Percentiles rank a stretch among this genome's conserved stretches.
These are phyloP conservation scores for Barnettozyma salicaria DNA, from an alignment of 805 yeast species.

Conservation along the genomic window DNA sequence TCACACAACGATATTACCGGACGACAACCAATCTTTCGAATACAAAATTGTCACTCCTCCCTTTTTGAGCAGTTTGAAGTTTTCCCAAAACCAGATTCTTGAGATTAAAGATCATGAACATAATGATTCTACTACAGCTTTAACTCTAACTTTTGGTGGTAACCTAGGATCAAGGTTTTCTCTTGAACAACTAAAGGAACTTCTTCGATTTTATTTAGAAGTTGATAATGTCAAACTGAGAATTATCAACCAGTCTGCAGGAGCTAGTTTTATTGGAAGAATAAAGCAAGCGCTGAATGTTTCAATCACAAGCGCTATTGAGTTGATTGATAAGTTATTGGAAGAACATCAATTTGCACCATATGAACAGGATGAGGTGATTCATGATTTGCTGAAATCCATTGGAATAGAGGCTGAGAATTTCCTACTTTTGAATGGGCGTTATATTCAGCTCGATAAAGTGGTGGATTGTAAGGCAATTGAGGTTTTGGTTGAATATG, in stretches of 20 bases:
- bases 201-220: slow-evolving; percentile 27
- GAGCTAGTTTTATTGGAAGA: slow-evolving; percentile 16
- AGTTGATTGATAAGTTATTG: slow-evolving; percentile 11
- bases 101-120: slow-evolving; percentile 17
- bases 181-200: slow-evolving; percentile 38
- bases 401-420: slow-evolving; percentile 32
- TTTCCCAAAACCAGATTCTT: slow-evolving; percentile 15
- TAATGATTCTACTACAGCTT: slow-evolving; percentile 20
- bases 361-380: slow-evolving; percentile 4
- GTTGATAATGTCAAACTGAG: slow-evolving; percentile 33
- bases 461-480: slow-evolving; percentile 27
- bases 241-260: slow-evolving; percentile 27
- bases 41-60: slow-evolving; percentile 26
- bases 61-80: slow-evolving; percentile 5
- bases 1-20: slow-evolving; percentile 47
- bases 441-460: slow-evolving; percentile 36
- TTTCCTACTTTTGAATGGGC: slow-evolving; percentile 48
- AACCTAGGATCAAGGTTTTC: slow-evolving; percentile 38
- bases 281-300: slow-evolving; percentile 15
- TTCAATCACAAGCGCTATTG: slow-evolving; percentile 16
- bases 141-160: slow-evolving; percentile 52
- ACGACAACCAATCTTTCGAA: slow-evolving; percentile 28
- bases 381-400: slow-evolving; percentile 24
- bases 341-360: slow-evolving; percentile 13
- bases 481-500: slow-evolving; percentile 39